Evolutionary conservation across 2,329 filamentous ascomycete species (phyloP).

Genomic region (Sclerotinia borealis): DNA sequence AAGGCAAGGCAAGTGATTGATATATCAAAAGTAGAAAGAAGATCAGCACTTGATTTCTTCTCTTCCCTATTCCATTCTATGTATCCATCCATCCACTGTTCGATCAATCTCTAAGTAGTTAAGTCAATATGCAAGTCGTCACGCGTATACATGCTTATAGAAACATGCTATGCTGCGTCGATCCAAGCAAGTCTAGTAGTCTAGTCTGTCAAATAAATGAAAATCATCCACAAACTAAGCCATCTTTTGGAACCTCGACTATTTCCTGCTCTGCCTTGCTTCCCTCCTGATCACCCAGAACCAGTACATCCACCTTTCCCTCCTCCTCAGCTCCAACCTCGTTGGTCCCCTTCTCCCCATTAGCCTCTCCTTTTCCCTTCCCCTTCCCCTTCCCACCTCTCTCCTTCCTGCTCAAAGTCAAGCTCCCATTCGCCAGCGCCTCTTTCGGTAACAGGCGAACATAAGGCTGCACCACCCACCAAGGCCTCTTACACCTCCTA

Average conservation of each 20-base stretch:
- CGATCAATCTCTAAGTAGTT: background rate
- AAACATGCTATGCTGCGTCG: too few species aligned
- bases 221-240: conserved; percentile 22
- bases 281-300: background rate
- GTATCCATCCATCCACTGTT: too few species aligned
- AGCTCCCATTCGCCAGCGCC: conserved; percentile 73
- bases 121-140: too few species aligned
- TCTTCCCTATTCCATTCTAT: background rate
- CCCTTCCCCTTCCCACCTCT: conserved; percentile 36
- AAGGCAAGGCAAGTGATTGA: too few species aligned
- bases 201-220: too few species aligned
- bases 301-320: background rate
- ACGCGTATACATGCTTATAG: too few species aligned
- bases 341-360: conserved; percentile 25
- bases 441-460: conserved; percentile 82
- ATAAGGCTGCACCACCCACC: conserved; percentile 87
- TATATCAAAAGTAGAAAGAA: background rate
- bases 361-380: conserved; percentile 60
- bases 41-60: background rate
- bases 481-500: conserved; percentile 70
- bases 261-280: conserved; percentile 12
- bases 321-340: conserved; percentile 1
- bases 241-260: conserved; percentile 27
- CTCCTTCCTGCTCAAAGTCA: conserved; percentile 68
- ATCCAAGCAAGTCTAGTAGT: too few species aligned